Percentiles rank a stretch among this genome's conserved stretches.
These are phyloP conservation scores for Coriaria nepalensis DNA, from an alignment of 306 rosid species.

Conservation along the genomic window DNA sequence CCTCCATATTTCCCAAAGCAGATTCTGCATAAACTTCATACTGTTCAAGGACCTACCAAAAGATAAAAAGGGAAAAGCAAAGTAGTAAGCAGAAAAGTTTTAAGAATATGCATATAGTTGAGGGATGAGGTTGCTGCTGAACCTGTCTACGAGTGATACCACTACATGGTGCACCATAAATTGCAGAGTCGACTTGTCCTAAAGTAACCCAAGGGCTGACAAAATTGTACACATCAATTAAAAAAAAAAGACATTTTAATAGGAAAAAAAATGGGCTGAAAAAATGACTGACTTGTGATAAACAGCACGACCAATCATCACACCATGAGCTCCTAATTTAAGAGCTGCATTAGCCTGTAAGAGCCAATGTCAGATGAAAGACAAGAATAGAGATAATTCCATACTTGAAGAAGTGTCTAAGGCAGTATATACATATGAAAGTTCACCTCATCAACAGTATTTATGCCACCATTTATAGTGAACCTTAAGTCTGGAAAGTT, in stretches of 20 bases:
- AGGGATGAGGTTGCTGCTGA: constrained; percentile 25
- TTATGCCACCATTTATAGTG: constrained; percentile 93
- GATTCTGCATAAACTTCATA: constrained; percentile 85
- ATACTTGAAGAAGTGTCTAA: constrained; percentile 6
- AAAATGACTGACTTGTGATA: constrained; percentile 47
- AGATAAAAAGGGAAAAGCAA: constrained; percentile 3
- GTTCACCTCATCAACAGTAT: constrained; percentile 70
- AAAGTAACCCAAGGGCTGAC: constrained; percentile 79
- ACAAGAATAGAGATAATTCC: constrained; percentile 4
- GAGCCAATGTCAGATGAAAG: constrained; percentile 6
- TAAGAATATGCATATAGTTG: constrained; percentile 14
- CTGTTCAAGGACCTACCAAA: constrained; percentile 53
- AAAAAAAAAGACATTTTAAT: background rate
- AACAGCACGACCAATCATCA: constrained; percentile 95
- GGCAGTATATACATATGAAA: constrained; percentile 5
- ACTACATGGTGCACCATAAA: constrained; percentile 71
- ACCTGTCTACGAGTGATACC: constrained; percentile 87
- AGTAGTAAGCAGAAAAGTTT: constrained; percentile 7
- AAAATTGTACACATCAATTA: constrained; percentile 15
- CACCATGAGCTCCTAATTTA: constrained; percentile 87
- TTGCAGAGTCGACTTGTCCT: constrained; percentile 68
- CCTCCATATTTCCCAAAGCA: constrained; percentile 72
- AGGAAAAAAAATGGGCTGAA: constrained; percentile 1
- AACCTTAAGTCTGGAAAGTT: constrained; percentile 95
- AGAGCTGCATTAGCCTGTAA: constrained; percentile 68